phyloP scores from a whole-genome alignment of 192 early-diverging fungal genomes.

The Rhizophagus sp. region DNA sequence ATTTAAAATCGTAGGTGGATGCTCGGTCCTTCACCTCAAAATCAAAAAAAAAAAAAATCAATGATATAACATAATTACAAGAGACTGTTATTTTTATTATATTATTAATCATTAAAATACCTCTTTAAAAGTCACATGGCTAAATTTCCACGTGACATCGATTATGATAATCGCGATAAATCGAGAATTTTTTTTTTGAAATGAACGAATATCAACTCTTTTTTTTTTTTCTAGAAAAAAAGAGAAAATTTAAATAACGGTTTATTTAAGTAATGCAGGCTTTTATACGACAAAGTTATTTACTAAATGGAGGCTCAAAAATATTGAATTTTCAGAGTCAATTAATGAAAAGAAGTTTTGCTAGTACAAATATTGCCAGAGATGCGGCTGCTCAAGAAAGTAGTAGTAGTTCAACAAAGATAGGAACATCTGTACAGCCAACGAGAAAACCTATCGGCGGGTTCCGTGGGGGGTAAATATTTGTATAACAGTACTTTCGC shows the following conservation, averaged over 20 bases:
- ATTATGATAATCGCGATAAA: background rate
- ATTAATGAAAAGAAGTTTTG: background rate
- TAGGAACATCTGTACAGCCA: slow-evolving; percentile 7
- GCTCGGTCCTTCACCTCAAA: no score
- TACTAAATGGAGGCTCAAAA: background rate
- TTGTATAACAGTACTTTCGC: background rate
- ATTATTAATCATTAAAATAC: no score
- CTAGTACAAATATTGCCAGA: background rate
- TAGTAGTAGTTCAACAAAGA: background rate
- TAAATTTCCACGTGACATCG: background rate
- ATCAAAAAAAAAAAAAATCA: no score
- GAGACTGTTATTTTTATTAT: no score
- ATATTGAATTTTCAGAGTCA: background rate
- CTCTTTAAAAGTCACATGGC: no score
- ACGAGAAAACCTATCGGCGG: slow-evolving; percentile 10
- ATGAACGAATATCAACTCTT: no score
- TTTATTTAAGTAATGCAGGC: background rate
- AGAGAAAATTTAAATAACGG: no score
- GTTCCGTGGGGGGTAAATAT: slow-evolving; percentile 12
- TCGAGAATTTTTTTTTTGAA: no score
- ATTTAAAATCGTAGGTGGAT: no score
- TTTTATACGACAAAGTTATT: background rate
- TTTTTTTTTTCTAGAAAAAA: background rate
- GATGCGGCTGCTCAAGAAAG: background rate
- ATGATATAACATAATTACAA: no score